A percentile compares a stretch with the other conserved stretches of the same genome.
Evolutionary conservation across 495 filamentous ascomycete species (phyloP).

Genomic region (Penicillium diatomitis): DNA sequence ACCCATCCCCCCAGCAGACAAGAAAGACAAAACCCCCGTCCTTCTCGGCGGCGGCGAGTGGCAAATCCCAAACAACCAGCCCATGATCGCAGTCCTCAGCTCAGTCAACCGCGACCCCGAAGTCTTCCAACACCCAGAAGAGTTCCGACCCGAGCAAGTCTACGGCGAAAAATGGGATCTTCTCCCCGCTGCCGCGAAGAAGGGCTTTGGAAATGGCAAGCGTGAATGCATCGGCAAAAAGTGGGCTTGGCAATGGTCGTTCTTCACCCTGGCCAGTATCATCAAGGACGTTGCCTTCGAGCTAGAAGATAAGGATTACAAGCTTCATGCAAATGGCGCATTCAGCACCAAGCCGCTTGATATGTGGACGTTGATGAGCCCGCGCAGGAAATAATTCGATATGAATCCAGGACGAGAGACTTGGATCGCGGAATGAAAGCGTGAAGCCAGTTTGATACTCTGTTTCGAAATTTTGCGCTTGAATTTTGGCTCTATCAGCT

Average conservation of each 20-base stretch:
- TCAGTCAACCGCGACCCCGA: slow-evolving; percentile 60
- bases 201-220: slow-evolving; percentile 63
- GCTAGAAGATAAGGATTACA: slow-evolving; percentile 34
- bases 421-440: too few species aligned
- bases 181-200: slow-evolving; percentile 52
- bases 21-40: slow-evolving; percentile 42
- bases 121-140: slow-evolving; percentile 55
- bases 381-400: slow-evolving; percentile 26
- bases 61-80: slow-evolving; percentile 48
- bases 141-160: slow-evolving; percentile 62
- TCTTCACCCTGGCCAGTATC: slow-evolving; percentile 31
- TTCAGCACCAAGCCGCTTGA: slow-evolving; percentile 29
- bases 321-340: slow-evolving; percentile 30
- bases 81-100: slow-evolving; percentile 53
- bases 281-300: slow-evolving; percentile 35
- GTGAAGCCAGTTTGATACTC: too few species aligned
- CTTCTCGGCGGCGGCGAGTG: slow-evolving; percentile 57
- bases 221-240: slow-evolving; percentile 55
- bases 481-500: too few species aligned
- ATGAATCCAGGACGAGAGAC: too few species aligned
- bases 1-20: slow-evolving; percentile 41
- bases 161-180: slow-evolving; percentile 52
- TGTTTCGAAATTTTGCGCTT: too few species aligned
- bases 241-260: slow-evolving; percentile 55
- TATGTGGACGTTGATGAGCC: slow-evolving; percentile 28